phyloP scores from a whole-genome alignment of 2,329 filamentous ascomycete genomes.

The Trichoderma lentiforme region DNA sequence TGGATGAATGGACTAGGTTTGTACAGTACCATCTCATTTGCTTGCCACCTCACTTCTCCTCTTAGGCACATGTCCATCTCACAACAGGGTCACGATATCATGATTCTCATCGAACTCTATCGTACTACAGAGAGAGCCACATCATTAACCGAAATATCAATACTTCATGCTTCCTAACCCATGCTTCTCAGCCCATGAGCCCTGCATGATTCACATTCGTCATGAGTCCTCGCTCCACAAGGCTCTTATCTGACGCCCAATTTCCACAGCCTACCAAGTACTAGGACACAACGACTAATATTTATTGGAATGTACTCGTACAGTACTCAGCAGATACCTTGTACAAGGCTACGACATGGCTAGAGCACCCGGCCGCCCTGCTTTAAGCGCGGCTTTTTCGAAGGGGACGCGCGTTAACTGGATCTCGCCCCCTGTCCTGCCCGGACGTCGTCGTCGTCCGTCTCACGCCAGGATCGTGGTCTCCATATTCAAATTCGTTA shows the following conservation, averaged over 20 bases:
- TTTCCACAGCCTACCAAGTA: background rate
- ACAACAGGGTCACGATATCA: background rate
- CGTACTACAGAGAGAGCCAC: background rate
- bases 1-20: background rate
- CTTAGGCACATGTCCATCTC: background rate
- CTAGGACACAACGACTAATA: background rate
- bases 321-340: background rate
- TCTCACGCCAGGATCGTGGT: constrained; percentile 2
- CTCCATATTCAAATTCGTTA: background rate
- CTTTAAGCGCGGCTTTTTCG: background rate
- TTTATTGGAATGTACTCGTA: background rate
- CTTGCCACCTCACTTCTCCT: background rate
- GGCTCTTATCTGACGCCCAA: background rate
- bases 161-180: background rate
- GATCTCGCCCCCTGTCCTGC: constrained; percentile 3
- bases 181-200: background rate
- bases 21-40: background rate
- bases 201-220: background rate
- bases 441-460: background rate
- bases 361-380: background rate
- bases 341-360: constrained; percentile 1
- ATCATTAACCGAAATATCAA: background rate
- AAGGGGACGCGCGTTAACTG: constrained; percentile 17
- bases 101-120: background rate
- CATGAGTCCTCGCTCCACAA: background rate